Evolutionary conservation across 169 alveolate species (phyloP).

Genomic region (Babesia caballi): DNA sequence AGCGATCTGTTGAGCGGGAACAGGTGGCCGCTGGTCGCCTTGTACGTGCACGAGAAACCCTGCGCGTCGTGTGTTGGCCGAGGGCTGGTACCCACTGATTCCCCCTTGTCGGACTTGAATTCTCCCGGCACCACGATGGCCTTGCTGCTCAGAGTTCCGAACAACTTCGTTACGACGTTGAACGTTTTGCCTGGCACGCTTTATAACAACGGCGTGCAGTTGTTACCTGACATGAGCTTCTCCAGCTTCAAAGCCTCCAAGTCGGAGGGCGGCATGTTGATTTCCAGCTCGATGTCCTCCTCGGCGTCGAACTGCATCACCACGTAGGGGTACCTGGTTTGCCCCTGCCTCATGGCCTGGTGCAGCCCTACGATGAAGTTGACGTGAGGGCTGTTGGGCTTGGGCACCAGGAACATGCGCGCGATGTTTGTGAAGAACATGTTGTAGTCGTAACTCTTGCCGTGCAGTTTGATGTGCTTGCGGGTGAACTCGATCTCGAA

Average conservation of each 20-base stretch:
- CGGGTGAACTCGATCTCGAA: slow-evolving; percentile 89
- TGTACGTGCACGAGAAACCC: slow-evolving; percentile 91
- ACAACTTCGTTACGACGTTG: slow-evolving; percentile 89
- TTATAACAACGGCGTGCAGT: background rate
- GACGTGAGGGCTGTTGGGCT: slow-evolving; percentile 90
- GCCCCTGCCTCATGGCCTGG: slow-evolving; percentile 94
- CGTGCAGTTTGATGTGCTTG: slow-evolving; percentile 90
- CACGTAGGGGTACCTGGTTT: slow-evolving; percentile 92
- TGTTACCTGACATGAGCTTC: slow-evolving; percentile 78
- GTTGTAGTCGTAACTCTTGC: slow-evolving; percentile 94
- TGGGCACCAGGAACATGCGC: slow-evolving; percentile 92
- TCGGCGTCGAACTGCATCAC: slow-evolving; percentile 92
- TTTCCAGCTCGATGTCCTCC: slow-evolving; percentile 83
- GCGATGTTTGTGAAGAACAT: slow-evolving; percentile 87
- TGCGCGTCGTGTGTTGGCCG: background rate
- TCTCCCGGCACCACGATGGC: slow-evolving; percentile 94
- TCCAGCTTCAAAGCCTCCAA: slow-evolving; percentile 80
- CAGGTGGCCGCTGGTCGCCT: slow-evolving; percentile 94
- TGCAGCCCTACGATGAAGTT: slow-evolving; percentile 87
- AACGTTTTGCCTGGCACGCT: slow-evolving; percentile 75
- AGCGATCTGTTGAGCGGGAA: slow-evolving; percentile 92
- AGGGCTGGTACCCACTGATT: slow-evolving; percentile 37
- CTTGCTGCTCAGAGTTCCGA: slow-evolving; percentile 87
- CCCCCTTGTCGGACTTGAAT: slow-evolving; percentile 86
- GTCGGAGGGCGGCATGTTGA: slow-evolving; percentile 87